Conservation (phyloP, 495 filamentous ascomycete species). For the Lophiostoma macrostomum region DNA sequence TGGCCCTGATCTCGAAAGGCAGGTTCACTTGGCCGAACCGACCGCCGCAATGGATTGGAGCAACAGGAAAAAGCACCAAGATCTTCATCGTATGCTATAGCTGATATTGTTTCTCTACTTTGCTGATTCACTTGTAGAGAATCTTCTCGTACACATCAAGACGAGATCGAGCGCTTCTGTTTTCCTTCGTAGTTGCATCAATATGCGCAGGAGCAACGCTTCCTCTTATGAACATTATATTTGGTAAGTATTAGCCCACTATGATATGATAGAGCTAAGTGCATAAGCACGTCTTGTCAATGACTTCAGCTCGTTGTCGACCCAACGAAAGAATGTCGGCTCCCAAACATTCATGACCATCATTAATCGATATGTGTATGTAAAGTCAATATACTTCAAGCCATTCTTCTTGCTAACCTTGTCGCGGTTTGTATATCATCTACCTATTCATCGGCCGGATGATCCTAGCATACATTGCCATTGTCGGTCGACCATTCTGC, state of each 20-base stretch:
- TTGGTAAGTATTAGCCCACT: slow-evolving; percentile 34
- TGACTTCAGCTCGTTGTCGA: background rate
- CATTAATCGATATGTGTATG: slow-evolving; percentile 32
- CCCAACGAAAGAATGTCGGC: background rate
- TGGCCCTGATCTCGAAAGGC: no score
- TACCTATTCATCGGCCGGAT: slow-evolving; percentile 42
- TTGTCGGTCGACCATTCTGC: slow-evolving; percentile 14
- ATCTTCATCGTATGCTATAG: background rate
- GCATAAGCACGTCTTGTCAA: slow-evolving; percentile 2
- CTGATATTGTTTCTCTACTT: background rate
- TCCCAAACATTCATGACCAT: slow-evolving; percentile 1
- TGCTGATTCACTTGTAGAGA: slow-evolving; percentile 7
- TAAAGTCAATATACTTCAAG: slow-evolving; percentile 33
- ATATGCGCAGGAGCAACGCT: slow-evolving; percentile 37
- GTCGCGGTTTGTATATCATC: slow-evolving; percentile 37
- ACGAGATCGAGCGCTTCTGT: slow-evolving; percentile 1
- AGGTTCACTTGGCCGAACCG: no score
- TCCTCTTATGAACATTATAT: slow-evolving; percentile 29
- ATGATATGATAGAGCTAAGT: background rate
- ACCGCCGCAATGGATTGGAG: slow-evolving; percentile 5
- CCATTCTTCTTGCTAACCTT: background rate
- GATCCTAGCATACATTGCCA: slow-evolving; percentile 37
- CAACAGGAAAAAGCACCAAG: background rate
- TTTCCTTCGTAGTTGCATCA: slow-evolving; percentile 6
- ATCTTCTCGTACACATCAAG: slow-evolving; percentile 23